phyloP scores from a whole-genome alignment of 208 protist species.

The Spironucleus salmonicida region DNA sequence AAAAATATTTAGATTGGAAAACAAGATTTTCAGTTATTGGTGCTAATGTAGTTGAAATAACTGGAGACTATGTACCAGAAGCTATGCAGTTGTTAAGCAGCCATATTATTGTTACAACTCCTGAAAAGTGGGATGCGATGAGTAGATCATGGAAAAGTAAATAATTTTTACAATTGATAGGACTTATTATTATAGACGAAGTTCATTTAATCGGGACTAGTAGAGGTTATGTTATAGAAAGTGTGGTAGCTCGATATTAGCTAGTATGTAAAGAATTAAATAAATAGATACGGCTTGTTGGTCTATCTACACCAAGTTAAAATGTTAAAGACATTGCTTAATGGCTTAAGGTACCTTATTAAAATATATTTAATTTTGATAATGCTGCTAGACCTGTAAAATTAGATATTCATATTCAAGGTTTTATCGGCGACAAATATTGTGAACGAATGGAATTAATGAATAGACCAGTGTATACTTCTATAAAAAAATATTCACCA shows the following conservation, averaged over 20 bases:
- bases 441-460: slow-evolving; percentile 95
- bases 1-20: slow-evolving; percentile 88
- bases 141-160: slow-evolving; percentile 87
- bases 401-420: slow-evolving; percentile 69
- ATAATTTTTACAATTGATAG: slow-evolving; percentile 69
- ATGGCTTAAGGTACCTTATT: slow-evolving; percentile 78
- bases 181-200: slow-evolving; percentile 89
- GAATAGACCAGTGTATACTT: slow-evolving; percentile 95
- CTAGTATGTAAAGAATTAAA: slow-evolving; percentile 79
- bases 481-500: slow-evolving; percentile 66
- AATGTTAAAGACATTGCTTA: slow-evolving; percentile 89
- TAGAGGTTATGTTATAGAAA: slow-evolving; percentile 91
- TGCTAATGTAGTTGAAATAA: slow-evolving; percentile 85
- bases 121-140: slow-evolving; percentile 99
- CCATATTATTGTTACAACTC: slow-evolving; percentile 90
- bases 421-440: slow-evolving; percentile 84
- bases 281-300: slow-evolving; percentile 76
- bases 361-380: slow-evolving; percentile 91
- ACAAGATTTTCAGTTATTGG: slow-evolving; percentile 66
- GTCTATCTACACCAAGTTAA: slow-evolving; percentile 89
- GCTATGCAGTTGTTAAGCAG: slow-evolving; percentile 43
- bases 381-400: slow-evolving; percentile 87
- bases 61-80: slow-evolving; percentile 80
- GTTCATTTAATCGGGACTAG: slow-evolving; percentile 94
- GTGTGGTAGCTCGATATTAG: slow-evolving; percentile 38